Base-by-base conservation (phyloP, 441 rosid species). In the Eutrema salsugineum region DNA sequence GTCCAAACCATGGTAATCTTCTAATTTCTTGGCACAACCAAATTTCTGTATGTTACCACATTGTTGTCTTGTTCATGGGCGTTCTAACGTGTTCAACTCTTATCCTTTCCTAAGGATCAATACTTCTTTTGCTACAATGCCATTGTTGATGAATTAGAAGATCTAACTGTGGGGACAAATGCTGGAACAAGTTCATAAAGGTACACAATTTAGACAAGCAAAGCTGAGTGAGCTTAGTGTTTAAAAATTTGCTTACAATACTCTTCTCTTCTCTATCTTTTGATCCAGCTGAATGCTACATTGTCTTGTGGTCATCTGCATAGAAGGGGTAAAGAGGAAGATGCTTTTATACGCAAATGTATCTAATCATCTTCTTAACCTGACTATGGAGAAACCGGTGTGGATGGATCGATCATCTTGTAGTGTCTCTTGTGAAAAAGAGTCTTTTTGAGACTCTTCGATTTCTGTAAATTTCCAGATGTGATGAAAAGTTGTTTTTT, bases 1-100 rank as follows among this genome's bases (percentile, higher is more conserved):
- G 97, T 94, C 73, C 91, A 94, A 83, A 90, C 99, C 12, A 79
- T 71, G 94, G 98, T 94, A 91, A 70, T 40, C 60, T 65, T 76
- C 46, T 17, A 12, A 35, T 70, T 66, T 56, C 3, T 17, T 35
- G 54, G 44, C 46, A 32, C 11, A 36, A 4, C 28, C 33, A 17
- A 24, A 5, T 15, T 8, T 27, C 5, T 9, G 6, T 17, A 30
- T 42, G 19, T 44, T 24, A 48, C 27, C 27, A 28, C 24, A 7
- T 38, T 35, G 11, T 67, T 57, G 28, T 19, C 35, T 10, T 64
- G 39, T 5, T 49, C 9, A 10, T 33, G 43, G 10, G 16, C 6
- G 71, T 63, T 36, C 49, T 63, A 20, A 63, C 70, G 19, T 56
- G 47, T 35, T 74, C 9, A 30, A 11, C 54, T 28, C 43, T 28